phyloP scores from a whole-genome alignment of 2,329 filamentous ascomycete species.

The Pestalotiopsis sp. region DNA sequence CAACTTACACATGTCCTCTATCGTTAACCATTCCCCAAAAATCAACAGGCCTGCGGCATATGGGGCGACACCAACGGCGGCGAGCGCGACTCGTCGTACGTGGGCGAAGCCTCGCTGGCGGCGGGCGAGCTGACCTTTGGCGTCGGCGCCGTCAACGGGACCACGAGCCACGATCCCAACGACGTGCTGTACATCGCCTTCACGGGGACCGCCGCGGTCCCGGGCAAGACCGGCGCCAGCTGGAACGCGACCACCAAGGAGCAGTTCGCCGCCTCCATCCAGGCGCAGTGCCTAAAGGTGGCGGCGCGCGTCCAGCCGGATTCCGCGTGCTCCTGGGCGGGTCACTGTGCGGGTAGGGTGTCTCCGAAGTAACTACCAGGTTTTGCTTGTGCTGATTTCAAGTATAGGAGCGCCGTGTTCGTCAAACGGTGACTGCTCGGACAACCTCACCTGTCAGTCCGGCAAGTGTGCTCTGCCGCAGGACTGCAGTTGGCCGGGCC shows the following conservation, averaged over 20 bases:
- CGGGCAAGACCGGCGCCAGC: neutral
- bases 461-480: neutral
- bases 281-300: neutral
- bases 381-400: neutral
- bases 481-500: neutral
- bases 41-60: neutral
- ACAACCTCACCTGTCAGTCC: neutral
- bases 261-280: neutral
- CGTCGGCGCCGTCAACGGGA: neutral
- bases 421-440: neutral
- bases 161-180: neutral
- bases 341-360: neutral
- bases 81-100: constrained; percentile 4
- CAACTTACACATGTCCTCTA: no score
- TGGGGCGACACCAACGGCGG: constrained; percentile 11
- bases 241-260: neutral
- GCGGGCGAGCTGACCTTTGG: constrained; percentile 3
- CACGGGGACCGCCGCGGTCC: neutral
- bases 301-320: neutral
- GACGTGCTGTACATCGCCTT: constrained; percentile 4
- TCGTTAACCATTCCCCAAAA: neutral
- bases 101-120: neutral
- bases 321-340: neutral
- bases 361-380: neutral
- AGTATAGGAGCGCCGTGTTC: neutral